Percentiles rank a stretch among this genome's conserved stretches.
phyloP scores from a whole-genome alignment of 2,329 filamentous ascomycete species.

The Macrophomina tecta region DNA sequence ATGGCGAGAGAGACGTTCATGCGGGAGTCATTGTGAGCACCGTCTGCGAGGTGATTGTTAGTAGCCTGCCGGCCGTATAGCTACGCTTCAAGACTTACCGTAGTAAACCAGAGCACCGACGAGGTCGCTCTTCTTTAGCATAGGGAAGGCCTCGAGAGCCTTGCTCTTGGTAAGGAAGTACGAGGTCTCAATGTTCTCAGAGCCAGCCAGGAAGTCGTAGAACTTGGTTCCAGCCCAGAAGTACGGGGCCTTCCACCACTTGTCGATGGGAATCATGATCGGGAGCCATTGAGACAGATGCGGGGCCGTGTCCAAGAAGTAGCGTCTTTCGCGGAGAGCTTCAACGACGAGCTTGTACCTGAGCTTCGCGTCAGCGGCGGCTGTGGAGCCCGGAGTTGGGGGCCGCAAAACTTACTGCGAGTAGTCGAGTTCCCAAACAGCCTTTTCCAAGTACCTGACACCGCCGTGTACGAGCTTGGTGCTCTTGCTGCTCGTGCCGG shows the following conservation, averaged over 20 bases:
- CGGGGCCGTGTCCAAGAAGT: slow-evolving; percentile 81
- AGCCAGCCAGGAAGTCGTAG: slow-evolving; percentile 84
- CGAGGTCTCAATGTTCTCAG: slow-evolving; percentile 85
- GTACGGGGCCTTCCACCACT: slow-evolving; percentile 84
- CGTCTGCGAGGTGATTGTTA: slow-evolving; percentile 60
- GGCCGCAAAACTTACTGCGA: slow-evolving; percentile 63
- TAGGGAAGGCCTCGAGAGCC: slow-evolving; percentile 84
- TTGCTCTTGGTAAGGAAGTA: slow-evolving; percentile 89
- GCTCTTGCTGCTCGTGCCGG: slow-evolving; percentile 84
- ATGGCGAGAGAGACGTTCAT: slow-evolving; percentile 91
- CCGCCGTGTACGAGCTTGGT: slow-evolving; percentile 87
- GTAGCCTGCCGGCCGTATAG: slow-evolving; percentile 17
- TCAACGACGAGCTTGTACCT: slow-evolving; percentile 76
- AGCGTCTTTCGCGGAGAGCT: slow-evolving; percentile 80
- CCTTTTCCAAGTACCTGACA: slow-evolving; percentile 85
- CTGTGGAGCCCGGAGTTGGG: not conserved
- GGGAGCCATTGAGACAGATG: slow-evolving; percentile 82
- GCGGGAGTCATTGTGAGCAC: slow-evolving; percentile 87
- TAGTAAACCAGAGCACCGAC: slow-evolving; percentile 88
- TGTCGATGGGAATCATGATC: slow-evolving; percentile 81
- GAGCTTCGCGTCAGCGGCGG: not conserved
- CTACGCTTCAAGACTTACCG: slow-evolving; percentile 49
- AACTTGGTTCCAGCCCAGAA: slow-evolving; percentile 80
- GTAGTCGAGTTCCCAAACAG: slow-evolving; percentile 84
- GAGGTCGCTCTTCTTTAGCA: slow-evolving; percentile 80